Conservation (phyloP, 495 filamentous ascomycete species). For the Geoglossum glabrum region DNA sequence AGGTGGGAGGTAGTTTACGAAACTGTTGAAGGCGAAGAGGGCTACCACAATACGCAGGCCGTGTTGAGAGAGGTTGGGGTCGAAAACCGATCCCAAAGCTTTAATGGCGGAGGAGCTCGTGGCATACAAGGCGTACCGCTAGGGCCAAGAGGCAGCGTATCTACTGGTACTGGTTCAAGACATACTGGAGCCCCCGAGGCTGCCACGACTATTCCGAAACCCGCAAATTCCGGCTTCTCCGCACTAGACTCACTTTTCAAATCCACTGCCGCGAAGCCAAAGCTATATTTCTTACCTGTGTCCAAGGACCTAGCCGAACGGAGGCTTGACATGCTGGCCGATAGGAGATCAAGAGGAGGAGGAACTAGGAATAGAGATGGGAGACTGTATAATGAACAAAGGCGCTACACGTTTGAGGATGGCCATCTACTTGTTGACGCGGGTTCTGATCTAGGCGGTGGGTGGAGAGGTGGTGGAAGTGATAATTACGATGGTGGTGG, state of each 20-base stretch:
- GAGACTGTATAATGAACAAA: conserved; percentile 31
- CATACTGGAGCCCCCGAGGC: background rate
- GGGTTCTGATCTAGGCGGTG: conserved; percentile 41
- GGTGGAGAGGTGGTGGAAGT: conserved; percentile 19
- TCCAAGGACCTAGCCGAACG: conserved; percentile 31
- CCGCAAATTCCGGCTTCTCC: conserved; percentile 1
- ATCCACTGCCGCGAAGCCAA: conserved; percentile 44
- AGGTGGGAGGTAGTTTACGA: conserved; percentile 60
- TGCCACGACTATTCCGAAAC: background rate
- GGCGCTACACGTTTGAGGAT: conserved; percentile 63
- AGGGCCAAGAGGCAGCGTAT: conserved; percentile 6
- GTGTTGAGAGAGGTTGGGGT: conserved; percentile 16
- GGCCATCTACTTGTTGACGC: conserved; percentile 49
- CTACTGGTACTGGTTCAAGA: background rate
- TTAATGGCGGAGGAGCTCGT: conserved; percentile 16
- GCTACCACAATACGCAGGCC: conserved; percentile 22
- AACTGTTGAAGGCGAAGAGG: conserved; percentile 27
- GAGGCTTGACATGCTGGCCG: conserved; percentile 45
- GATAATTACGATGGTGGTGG: conserved; percentile 16
- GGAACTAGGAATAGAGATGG: conserved; percentile 24
- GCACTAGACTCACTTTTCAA: conserved; percentile 39
- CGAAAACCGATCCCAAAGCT: conserved; percentile 13
- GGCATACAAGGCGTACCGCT: conserved; percentile 9
- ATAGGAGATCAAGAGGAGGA: conserved; percentile 10
- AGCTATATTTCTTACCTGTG: conserved; percentile 45